phyloP scores from a whole-genome alignment of 805 yeast species.

The Kurtzmaniella fragi region DNA sequence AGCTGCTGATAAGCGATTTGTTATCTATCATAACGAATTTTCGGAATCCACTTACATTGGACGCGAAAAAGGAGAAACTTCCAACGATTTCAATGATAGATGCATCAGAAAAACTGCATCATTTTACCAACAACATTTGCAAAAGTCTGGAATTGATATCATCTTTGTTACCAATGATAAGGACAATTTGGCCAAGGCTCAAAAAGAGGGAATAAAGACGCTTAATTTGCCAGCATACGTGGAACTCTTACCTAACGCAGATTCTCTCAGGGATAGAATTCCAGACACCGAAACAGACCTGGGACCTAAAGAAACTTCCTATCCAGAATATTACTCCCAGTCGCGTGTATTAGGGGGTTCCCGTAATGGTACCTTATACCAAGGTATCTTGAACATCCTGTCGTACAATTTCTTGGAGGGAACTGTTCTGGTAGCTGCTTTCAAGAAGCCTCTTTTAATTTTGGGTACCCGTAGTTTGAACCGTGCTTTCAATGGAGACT shows the following conservation, averaged over 20 bases:
- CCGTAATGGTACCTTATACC: constrained; percentile 79
- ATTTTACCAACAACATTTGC: constrained; percentile 71
- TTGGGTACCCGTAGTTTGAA: constrained; percentile 82
- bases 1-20: constrained; percentile 73
- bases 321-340: constrained; percentile 72
- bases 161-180: constrained; percentile 75
- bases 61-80: constrained; percentile 61
- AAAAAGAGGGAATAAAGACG: constrained; percentile 45
- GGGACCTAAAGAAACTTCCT: constrained; percentile 48
- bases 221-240: constrained; percentile 66
- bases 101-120: constrained; percentile 72
- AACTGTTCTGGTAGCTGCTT: constrained; percentile 61
- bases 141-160: constrained; percentile 29
- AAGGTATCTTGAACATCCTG: constrained; percentile 76
- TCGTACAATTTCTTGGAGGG: constrained; percentile 90
- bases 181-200: constrained; percentile 56
- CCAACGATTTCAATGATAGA: constrained; percentile 88
- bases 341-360: constrained; percentile 89
- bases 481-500: constrained; percentile 89
- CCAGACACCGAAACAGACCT: constrained; percentile 42
- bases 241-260: constrained; percentile 60
- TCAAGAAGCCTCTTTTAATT: constrained; percentile 76
- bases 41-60: constrained; percentile 61
- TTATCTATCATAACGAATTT: constrained; percentile 93
- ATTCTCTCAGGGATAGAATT: constrained; percentile 71